Evolutionary conservation across 192 early-diverging fungal genomes (phyloP).

Genomic region (Mycoemilia scoparia): DNA sequence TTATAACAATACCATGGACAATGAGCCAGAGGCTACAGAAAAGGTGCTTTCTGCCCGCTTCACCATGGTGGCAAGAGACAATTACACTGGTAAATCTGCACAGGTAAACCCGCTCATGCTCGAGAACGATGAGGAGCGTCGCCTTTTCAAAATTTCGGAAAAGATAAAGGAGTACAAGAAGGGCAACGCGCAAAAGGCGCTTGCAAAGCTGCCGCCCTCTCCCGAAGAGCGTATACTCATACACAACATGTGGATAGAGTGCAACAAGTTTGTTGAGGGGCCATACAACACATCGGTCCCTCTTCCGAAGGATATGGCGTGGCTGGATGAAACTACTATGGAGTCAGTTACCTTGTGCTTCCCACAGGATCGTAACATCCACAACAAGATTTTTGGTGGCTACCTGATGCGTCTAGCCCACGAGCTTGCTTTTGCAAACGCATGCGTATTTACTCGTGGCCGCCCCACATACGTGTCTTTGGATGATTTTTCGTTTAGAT

Average conservation of each 20-base stretch:
- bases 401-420: slow-evolving; percentile 72
- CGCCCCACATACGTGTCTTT: slow-evolving; percentile 41
- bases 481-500: slow-evolving; percentile 60
- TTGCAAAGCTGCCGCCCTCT: slow-evolving; percentile 54
- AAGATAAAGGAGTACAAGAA: slow-evolving; percentile 41
- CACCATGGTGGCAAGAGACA: slow-evolving; percentile 72
- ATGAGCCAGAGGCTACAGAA: slow-evolving; percentile 13
- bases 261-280: slow-evolving; percentile 36
- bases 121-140: slow-evolving; percentile 53
- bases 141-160: slow-evolving; percentile 49
- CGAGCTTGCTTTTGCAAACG: slow-evolving; percentile 68
- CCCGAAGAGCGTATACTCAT: slow-evolving; percentile 60
- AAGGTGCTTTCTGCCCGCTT: slow-evolving; percentile 63
- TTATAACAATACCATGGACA: slow-evolving; percentile 9
- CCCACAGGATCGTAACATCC: slow-evolving; percentile 66
- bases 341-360: slow-evolving; percentile 46
- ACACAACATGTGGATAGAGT: slow-evolving; percentile 59
- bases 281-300: slow-evolving; percentile 8
- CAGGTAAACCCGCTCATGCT: slow-evolving; percentile 56
- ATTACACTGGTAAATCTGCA: slow-evolving; percentile 43
- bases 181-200: slow-evolving; percentile 19
- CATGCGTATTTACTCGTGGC: slow-evolving; percentile 41
- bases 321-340: slow-evolving; percentile 62
- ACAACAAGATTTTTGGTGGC: slow-evolving; percentile 60
- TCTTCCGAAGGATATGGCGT: slow-evolving; percentile 33